Evolutionary conservation across 768 basidiomycete species (phyloP), one percentile per base, ranked within the genome.

Genomic region (Kwoniella sp.): DNA sequence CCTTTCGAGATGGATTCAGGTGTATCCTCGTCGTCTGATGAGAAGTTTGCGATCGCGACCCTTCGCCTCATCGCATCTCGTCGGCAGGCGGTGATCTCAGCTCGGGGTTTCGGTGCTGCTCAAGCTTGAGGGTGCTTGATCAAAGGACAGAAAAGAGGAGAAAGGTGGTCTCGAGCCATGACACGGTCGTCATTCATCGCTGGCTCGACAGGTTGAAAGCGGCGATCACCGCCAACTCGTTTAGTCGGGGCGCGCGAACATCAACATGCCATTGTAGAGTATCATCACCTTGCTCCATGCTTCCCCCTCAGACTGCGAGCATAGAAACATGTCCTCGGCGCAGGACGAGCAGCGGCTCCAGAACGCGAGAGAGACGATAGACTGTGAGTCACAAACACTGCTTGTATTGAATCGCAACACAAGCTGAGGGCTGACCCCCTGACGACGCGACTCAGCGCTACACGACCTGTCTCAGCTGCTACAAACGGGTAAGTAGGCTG

Each of bases 381-480:
- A 71, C 38, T 57, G 69, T 69, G 33, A 38, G 69, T 54, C 28
- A 9, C n/a, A n/a, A n/a, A n/a, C n/a, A n/a, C n/a, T n/a, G n/a
- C n/a, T n/a, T n/a, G n/a, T n/a, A n/a, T n/a, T n/a, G n/a, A n/a
- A n/a, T n/a, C n/a, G n/a, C n/a, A n/a, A n/a, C n/a, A n/a, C n/a
- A n/a, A n/a, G n/a, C n/a, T n/a, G n/a, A n/a, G n/a, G n/a, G n/a
- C n/a, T n/a, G n/a, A n/a, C n/a, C n/a, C n/a, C n/a, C n/a, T n/a
- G n/a, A n/a, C n/a, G n/a, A n/a, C n/a, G n/a, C n/a, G n/a, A n/a
- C n/a, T 20, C 37, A 93, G 90, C 86, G 58, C 79, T 93, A 22
- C 80, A 84, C 66, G 89, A 91, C 54, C 87, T 93, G 49, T 89
- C 90, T 17, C 88, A 90, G 75, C 75, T 92, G 39, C 76, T 93